These are phyloP conservation scores for Acanthamoeba royreba DNA, from an alignment of 208 protist genomes.

Conservation along the genomic window DNA sequence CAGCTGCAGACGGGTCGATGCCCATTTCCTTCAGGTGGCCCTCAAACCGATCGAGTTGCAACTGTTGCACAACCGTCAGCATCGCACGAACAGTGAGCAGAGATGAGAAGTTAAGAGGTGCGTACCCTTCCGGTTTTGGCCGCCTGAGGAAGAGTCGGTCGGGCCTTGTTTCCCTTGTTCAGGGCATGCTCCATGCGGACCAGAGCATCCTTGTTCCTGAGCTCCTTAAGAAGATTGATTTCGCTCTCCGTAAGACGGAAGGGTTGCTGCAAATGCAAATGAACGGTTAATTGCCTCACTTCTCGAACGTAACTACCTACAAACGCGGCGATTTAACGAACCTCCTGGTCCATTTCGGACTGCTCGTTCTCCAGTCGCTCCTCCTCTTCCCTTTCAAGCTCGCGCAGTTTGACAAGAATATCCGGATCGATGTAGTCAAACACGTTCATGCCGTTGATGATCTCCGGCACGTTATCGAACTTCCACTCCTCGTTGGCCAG, in stretches of 20 bases:
- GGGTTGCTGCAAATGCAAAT: not conserved
- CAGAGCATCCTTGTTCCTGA: conserved; percentile 9
- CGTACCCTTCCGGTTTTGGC: conserved; percentile 16
- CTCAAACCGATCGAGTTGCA: conserved; percentile 26
- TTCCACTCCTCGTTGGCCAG: conserved; percentile 95
- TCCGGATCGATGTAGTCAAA: conserved; percentile 99
- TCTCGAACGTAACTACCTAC: not conserved
- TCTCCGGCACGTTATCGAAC: conserved; percentile 98
- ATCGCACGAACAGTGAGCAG: not conserved
- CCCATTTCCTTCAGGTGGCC: conserved; percentile 52
- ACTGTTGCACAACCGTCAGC: not conserved
- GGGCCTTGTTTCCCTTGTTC: not conserved
- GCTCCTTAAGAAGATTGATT: conserved; percentile 22
- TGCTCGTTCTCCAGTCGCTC: conserved; percentile 56
- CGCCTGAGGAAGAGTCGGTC: not conserved
- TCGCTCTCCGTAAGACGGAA: not conserved
- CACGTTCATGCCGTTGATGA: conserved; percentile 99
- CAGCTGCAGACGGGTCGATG: not conserved
- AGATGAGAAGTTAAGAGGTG: no score
- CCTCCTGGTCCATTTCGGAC: conserved; percentile 41
- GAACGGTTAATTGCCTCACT: not conserved
- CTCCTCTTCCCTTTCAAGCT: conserved; percentile 92
- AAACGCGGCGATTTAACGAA: not conserved
- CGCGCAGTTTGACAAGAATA: conserved; percentile 86
- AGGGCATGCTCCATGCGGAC: not conserved